Percentiles rank a stretch among this genome's conserved stretches.
These are phyloP conservation scores for Ustulina deusta DNA, from an alignment of 2,329 filamentous ascomycete genomes.

Conservation along the genomic window DNA sequence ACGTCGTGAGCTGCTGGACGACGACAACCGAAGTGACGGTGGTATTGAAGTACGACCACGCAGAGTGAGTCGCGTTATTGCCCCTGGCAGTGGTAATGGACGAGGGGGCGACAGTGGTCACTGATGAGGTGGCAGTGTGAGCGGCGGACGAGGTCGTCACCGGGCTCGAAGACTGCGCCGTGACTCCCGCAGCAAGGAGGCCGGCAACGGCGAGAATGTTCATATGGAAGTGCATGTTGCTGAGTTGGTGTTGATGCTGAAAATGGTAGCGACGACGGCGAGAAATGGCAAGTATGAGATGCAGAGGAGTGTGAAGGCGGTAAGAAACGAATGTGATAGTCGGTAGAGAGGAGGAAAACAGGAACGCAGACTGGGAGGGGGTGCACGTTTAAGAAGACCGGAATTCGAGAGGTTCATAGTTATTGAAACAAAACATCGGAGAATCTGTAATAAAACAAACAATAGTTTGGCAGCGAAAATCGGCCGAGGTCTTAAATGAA, in stretches of 20 bases:
- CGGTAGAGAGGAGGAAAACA: slow-evolving; percentile 24
- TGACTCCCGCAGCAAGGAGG: slow-evolving; percentile 38
- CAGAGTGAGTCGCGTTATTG: slow-evolving; percentile 26
- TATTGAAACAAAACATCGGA: slow-evolving; percentile 30
- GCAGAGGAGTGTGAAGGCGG: slow-evolving; percentile 20
- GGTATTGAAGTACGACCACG: slow-evolving; percentile 47
- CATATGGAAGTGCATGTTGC: slow-evolving; percentile 51
- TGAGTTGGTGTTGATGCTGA: slow-evolving; percentile 29
- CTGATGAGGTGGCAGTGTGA: slow-evolving; percentile 9
- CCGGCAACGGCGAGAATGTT: slow-evolving; percentile 42
- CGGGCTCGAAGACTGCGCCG: slow-evolving; percentile 7
- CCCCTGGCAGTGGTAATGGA: slow-evolving; percentile 6
- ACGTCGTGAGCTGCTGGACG: slow-evolving; percentile 45
- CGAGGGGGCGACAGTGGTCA: slow-evolving; percentile 21
- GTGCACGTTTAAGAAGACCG: slow-evolving; percentile 42
- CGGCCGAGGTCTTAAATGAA: slow-evolving; percentile 40
- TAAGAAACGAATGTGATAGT: slow-evolving; percentile 4
- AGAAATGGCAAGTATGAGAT: slow-evolving; percentile 9
- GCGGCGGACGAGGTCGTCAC: not conserved
- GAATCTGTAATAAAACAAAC: slow-evolving; percentile 51
- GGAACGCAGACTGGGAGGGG: slow-evolving; percentile 25
- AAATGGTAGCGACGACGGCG: slow-evolving; percentile 8
- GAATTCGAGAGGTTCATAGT: slow-evolving; percentile 30
- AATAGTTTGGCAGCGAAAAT: slow-evolving; percentile 47
- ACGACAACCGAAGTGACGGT: slow-evolving; percentile 46